A percentile compares a stretch with the other conserved stretches of the same genome.
Evolutionary conservation across 129 eudicot genomes (phyloP).

Genomic region (Artemisia annua): DNA sequence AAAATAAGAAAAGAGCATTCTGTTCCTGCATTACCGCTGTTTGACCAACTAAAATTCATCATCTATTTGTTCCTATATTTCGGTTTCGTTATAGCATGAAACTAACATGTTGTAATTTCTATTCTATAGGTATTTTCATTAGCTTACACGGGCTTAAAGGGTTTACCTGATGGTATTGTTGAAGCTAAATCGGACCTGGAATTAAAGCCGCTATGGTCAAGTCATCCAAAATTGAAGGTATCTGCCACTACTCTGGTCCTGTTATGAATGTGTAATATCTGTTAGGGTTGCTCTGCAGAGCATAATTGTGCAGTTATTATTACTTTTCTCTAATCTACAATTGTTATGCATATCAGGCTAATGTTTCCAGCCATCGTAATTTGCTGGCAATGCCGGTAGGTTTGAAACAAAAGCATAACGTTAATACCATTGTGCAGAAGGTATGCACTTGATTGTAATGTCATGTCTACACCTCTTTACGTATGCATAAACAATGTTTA

Average conservation of each 20-base stretch:
- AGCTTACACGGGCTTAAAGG: constrained; percentile 44
- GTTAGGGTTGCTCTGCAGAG: background rate
- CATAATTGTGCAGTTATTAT: background rate
- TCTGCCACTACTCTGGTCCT: constrained; percentile 4
- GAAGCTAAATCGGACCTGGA: constrained; percentile 76
- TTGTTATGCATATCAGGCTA: constrained; percentile 37
- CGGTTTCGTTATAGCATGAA: background rate
- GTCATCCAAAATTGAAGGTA: constrained; percentile 70
- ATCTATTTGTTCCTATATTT: background rate
- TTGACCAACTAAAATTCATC: too few relatives aligned
- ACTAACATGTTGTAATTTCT: constrained; percentile 7
- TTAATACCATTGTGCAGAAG: constrained; percentile 70
- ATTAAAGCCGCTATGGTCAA: constrained; percentile 78
- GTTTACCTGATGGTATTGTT: constrained; percentile 83
- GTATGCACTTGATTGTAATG: constrained; percentile 31
- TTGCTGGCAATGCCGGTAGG: constrained; percentile 91
- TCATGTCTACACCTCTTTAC: constrained; percentile 8
- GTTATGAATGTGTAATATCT: constrained; percentile 15
- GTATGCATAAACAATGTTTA: constrained; percentile 15
- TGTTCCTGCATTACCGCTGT: too few relatives aligned
- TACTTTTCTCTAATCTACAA: background rate
- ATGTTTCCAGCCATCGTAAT: constrained; percentile 44
- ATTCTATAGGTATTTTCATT: constrained; percentile 45
- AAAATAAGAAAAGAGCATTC: too few relatives aligned
- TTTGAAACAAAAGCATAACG: constrained; percentile 68